Percentiles rank a stretch among this genome's conserved stretches.
Conservation (phyloP, 2,329 filamentous ascomycete genomes). For the Dryadomyces quercus-mongolicae region DNA sequence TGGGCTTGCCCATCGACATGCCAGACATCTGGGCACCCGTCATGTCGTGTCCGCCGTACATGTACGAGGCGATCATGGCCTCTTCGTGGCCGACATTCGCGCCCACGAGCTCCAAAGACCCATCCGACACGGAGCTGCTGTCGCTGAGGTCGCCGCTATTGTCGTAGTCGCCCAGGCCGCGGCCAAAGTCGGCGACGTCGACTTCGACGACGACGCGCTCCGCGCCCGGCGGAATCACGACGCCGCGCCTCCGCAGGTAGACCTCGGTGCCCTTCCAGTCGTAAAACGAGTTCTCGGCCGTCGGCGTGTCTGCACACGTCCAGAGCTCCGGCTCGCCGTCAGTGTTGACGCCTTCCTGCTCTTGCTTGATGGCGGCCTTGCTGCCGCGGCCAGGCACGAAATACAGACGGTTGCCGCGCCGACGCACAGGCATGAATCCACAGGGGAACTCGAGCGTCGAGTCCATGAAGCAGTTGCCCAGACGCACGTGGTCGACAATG, state of each 20-base stretch:
- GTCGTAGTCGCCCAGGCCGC: background rate
- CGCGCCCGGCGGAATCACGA: constrained; percentile 46
- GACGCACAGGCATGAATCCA: background rate
- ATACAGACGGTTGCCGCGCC: background rate
- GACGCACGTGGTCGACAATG: constrained; percentile 29
- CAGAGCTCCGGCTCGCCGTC: constrained; percentile 20
- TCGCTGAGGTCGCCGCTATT: background rate
- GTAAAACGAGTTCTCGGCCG: constrained; percentile 64
- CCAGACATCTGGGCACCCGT: no score
- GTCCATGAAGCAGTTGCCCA: constrained; percentile 30
- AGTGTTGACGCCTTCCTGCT: background rate
- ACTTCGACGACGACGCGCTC: constrained; percentile 51
- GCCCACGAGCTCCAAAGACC: background rate
- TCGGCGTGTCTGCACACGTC: constrained; percentile 42
- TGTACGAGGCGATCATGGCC: background rate
- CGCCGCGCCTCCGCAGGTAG: constrained; percentile 53
- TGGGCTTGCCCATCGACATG: no score
- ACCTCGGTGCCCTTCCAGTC: constrained; percentile 66
- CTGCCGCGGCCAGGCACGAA: background rate
- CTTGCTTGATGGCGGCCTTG: background rate
- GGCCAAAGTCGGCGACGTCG: constrained; percentile 28
- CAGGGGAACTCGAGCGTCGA: constrained; percentile 44
- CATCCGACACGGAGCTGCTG: background rate
- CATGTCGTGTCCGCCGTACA: background rate
- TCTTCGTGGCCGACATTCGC: background rate